Percentiles rank a stretch among this genome's conserved stretches.
Conservation (phyloP, 441 rosid species). For the Bocquillonia castaneifolia region DNA sequence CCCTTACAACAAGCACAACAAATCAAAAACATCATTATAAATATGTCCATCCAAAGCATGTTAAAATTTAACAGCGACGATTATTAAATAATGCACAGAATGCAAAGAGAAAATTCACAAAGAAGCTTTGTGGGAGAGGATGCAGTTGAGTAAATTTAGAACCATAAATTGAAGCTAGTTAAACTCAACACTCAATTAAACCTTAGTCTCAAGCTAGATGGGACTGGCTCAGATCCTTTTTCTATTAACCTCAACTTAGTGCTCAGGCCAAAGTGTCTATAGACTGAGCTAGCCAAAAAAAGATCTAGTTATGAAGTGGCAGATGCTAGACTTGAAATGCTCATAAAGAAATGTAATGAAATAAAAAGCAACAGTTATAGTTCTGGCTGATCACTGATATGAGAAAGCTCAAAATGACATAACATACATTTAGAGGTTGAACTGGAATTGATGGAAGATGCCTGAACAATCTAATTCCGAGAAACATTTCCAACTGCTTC, state of each 20-base stretch:
- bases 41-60: not conserved
- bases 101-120: not conserved
- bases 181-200: not conserved
- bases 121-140: not conserved
- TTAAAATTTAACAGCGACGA: not conserved
- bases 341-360: not conserved
- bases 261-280: not conserved
- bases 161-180: not conserved
- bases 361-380: not conserved
- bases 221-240: not conserved
- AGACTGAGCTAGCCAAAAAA: not conserved
- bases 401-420: not conserved
- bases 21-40: not conserved
- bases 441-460: conserved; percentile 88
- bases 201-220: not conserved
- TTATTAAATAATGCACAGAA: not conserved
- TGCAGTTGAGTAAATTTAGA: not conserved
- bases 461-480: conserved; percentile 90
- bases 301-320: not conserved
- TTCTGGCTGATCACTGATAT: not conserved
- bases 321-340: not conserved
- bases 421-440: conserved; percentile 78
- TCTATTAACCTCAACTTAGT: not conserved
- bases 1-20: not conserved
- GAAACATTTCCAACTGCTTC: conserved; percentile 95